phyloP scores from a whole-genome alignment of 805 yeast genomes.

The Ogataea haglerorum region DNA sequence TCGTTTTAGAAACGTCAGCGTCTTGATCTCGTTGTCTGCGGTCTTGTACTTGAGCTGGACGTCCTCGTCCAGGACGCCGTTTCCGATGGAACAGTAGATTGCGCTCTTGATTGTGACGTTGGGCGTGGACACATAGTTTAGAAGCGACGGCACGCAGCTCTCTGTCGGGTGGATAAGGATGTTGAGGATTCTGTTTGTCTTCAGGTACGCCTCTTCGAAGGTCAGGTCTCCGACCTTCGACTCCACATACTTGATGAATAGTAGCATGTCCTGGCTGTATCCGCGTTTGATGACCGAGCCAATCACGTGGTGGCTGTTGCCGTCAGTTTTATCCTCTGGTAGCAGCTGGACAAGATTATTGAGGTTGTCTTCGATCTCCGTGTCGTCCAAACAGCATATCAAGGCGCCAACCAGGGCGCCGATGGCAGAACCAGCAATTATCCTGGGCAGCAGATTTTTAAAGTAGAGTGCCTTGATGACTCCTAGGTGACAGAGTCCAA shows the following conservation, averaged over 20 bases:
- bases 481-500: constrained; percentile 92
- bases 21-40: constrained; percentile 45
- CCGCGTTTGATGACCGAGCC: constrained; percentile 77
- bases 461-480: constrained; percentile 80
- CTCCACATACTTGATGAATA: constrained; percentile 75
- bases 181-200: constrained; percentile 75
- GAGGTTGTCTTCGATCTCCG: constrained; percentile 51
- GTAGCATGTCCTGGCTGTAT: constrained; percentile 79
- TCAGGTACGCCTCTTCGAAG: constrained; percentile 86
- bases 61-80: constrained; percentile 63
- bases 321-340: constrained; percentile 18
- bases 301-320: constrained; percentile 55
- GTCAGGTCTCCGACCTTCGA: constrained; percentile 78
- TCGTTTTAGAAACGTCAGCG: constrained; percentile 30
- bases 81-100: constrained; percentile 77
- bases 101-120: constrained; percentile 90
- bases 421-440: constrained; percentile 87
- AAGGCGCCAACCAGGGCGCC: constrained; percentile 92
- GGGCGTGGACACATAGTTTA: constrained; percentile 91
- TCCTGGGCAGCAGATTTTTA: constrained; percentile 74
- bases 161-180: constrained; percentile 82
- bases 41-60: constrained; percentile 58
- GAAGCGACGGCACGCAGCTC: constrained; percentile 62
- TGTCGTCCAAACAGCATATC: constrained; percentile 69
- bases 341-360: constrained; percentile 47